A percentile compares a stretch with the other conserved stretches of the same genome.
phyloP scores from a whole-genome alignment of 2,329 filamentous ascomycete species.

The Chaetothyriales sp. region DNA sequence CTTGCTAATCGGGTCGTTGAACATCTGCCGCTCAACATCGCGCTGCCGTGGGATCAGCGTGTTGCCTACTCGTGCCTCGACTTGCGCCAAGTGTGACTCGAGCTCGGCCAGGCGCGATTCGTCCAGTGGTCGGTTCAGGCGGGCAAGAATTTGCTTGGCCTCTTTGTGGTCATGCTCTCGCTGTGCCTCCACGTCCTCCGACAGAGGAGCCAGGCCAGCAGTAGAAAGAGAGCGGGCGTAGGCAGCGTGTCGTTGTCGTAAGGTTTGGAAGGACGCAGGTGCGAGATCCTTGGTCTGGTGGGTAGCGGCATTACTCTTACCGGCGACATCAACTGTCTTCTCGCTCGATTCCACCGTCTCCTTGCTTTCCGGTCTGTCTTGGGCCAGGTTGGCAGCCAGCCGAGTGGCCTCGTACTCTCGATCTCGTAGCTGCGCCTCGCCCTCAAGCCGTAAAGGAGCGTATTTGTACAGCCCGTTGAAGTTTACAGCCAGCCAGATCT shows the following conservation, averaged over 20 bases:
- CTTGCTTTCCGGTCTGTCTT: conserved; percentile 1
- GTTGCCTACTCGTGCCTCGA: conserved; percentile 3
- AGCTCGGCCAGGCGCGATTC: conserved; percentile 4
- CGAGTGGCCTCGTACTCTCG: conserved; percentile 2
- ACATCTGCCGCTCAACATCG: conserved; percentile 5
- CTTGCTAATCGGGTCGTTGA: conserved; percentile 9
- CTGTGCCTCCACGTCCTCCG: conserved; percentile 4
- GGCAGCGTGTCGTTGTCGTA: conserved; percentile 3
- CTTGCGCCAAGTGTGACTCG: conserved; percentile 2
- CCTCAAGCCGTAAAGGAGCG: conserved; percentile 8
- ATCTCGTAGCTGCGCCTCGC: conserved; percentile 6
- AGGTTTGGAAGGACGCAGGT: background rate
- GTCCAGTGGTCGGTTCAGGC: conserved; percentile 7
- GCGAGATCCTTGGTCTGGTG: conserved; percentile 1
- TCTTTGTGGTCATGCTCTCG: conserved; percentile 5
- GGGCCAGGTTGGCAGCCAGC: background rate
- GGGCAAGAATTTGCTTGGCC: conserved; percentile 6
- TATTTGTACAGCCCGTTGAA: conserved; percentile 10
- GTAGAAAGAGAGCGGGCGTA: background rate
- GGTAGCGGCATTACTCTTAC: background rate
- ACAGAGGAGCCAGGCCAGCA: conserved; percentile 2
- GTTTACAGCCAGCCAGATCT: conserved; percentile 7
- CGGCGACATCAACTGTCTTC: background rate
- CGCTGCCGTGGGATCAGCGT: conserved; percentile 5
- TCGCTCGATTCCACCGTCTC: conserved; percentile 1